A percentile compares a stretch with the other conserved stretches of the same genome.
Conservation (phyloP, 371 early-diverging fungal species). For the Smittium culicis region DNA sequence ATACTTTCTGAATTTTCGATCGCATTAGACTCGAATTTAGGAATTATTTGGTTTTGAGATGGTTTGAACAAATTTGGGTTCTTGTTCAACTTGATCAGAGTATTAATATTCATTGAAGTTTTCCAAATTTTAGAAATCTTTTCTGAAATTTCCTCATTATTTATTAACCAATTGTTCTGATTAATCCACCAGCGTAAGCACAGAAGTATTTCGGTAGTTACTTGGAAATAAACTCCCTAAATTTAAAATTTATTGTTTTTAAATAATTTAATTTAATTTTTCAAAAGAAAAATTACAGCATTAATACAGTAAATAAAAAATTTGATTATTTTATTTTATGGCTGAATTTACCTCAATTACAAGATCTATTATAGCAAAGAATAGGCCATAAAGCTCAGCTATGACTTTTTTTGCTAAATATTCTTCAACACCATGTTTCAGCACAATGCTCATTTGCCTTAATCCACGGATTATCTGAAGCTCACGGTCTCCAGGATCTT, state of each 20-base stretch:
- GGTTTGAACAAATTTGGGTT: neutral
- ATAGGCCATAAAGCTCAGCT: neutral
- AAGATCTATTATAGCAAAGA: neutral
- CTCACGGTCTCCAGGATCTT: neutral
- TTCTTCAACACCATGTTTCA: neutral
- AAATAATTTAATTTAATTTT: too few relatives aligned
- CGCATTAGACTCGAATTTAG: neutral
- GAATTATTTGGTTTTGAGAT: neutral
- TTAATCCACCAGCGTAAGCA: slow-evolving; percentile 3
- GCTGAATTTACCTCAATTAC: neutral
- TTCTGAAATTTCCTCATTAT: neutral
- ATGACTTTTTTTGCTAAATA: neutral
- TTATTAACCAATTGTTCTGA: neutral
- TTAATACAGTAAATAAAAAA: too few relatives aligned
- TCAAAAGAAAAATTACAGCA: too few relatives aligned
- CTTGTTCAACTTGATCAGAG: neutral
- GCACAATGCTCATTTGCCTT: neutral
- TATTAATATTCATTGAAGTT: neutral
- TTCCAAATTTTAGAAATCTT: slow-evolving; percentile 1
- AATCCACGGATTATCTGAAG: neutral
- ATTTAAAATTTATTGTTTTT: neutral
- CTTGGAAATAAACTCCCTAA: neutral
- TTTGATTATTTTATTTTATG: too few relatives aligned
- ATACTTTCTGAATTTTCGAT: neutral
- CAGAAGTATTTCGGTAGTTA: neutral